Conservation (phyloP, 2,329 filamentous ascomycete species). For the Alternaria atra region DNA sequence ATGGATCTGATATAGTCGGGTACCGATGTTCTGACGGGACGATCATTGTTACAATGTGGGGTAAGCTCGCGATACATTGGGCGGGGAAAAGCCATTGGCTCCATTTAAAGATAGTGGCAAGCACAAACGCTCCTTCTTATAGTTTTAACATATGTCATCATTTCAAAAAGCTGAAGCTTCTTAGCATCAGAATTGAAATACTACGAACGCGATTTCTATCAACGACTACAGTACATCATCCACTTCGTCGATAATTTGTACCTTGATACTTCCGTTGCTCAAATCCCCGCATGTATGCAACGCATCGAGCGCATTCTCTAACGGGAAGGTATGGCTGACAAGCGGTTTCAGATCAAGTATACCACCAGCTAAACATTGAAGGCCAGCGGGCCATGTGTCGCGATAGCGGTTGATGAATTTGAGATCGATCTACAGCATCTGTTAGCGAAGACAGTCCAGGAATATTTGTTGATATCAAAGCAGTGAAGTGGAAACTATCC, state of each 20-base stretch:
- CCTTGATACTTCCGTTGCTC: conserved; percentile 66
- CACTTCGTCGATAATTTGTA: conserved; percentile 64
- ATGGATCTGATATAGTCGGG: neutral
- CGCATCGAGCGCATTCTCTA: conserved; percentile 69
- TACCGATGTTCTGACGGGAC: neutral
- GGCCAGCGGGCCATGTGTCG: conserved; percentile 74
- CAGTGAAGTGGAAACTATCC: neutral
- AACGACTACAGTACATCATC: conserved; percentile 33
- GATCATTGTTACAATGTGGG: neutral
- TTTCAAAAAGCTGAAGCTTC: neutral
- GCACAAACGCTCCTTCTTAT: neutral
- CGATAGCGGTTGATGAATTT: conserved; percentile 76
- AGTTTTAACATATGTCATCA: neutral
- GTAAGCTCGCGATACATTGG: neutral
- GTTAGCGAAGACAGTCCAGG: neutral
- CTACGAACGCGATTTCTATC: neutral
- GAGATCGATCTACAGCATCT: conserved; percentile 64
- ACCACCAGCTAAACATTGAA: conserved; percentile 66
- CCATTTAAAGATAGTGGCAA: neutral
- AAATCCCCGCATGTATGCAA: conserved; percentile 63
- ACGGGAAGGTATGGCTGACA: conserved; percentile 69
- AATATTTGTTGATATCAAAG: rapidly evolving
- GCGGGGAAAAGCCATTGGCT: neutral
- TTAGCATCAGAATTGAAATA: neutral
- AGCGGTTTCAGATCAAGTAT: conserved; percentile 69